Evolutionary conservation across 768 basidiomycete species (phyloP), one percentile per base, ranked within the genome.

Genomic region (Crassisporium funariophilum): DNA sequence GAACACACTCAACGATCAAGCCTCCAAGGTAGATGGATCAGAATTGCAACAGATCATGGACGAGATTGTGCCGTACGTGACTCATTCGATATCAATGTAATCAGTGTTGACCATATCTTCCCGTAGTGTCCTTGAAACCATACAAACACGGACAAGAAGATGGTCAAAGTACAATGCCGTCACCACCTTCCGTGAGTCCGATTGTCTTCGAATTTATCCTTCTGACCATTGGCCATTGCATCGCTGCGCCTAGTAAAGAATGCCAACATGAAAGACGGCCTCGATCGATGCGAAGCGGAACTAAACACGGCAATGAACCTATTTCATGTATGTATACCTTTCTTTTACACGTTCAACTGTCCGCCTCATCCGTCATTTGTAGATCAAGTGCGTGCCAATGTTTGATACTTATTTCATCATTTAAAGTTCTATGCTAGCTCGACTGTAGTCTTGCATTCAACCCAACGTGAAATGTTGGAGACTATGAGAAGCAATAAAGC

Each of bases 231-330:
- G n/a, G n/a, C n/a, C n/a, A n/a, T n/a, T n/a, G n/a, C n/a, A n/a
- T n/a, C n/a, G 4, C 27, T 12, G 35, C 2, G 29, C 52, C 16
- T 10, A 82, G 81, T 75, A 22, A 78, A 69, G 44, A 73, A 63
- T 20, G 58, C 59, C 1, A 75, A 78, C 16, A 79, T 82, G 27
- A 71, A 64, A 40, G 63, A 71, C n/a, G 72, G 72, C 5, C 67
- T 82, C 27, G 71, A 74, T 33, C 60, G 58, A 42, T 80, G 72
- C 47, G 58, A 70, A 25, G 55, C 57, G 12, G 75, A 81, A 15
- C 61, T 81, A 21, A 61, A 75, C 15, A 56, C 55, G 6, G 71
- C 72, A 5, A 68, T 79, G 51, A 65, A 66, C 24, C 59, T 67
- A 22, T 70, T 81, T 49, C 66, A 78, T 41, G 79, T 78, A 47